Percentiles rank a stretch among this genome's conserved stretches.
Evolutionary conservation across 495 filamentous ascomycete species (phyloP).

Genomic region (Podospora sp.): DNA sequence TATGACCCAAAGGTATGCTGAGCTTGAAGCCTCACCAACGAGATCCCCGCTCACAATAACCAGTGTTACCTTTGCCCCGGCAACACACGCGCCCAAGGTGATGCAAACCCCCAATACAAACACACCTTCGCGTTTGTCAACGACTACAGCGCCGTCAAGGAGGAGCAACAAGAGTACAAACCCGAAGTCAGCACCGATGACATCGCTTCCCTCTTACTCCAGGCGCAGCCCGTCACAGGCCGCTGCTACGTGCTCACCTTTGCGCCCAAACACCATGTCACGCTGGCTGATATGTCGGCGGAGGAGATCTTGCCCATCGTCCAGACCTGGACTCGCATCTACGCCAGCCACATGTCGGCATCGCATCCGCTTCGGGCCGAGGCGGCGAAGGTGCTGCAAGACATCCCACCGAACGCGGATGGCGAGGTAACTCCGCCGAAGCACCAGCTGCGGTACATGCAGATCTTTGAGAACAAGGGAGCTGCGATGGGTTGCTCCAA

Average conservation of each 20-base stretch:
- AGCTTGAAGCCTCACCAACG: background rate
- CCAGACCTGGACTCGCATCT: constrained; percentile 85
- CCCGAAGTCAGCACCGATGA: constrained; percentile 46
- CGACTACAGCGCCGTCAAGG: constrained; percentile 96
- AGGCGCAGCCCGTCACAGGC: constrained; percentile 82
- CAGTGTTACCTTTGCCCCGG: constrained; percentile 95
- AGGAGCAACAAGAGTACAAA: constrained; percentile 69
- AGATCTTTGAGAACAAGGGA: constrained; percentile 99
- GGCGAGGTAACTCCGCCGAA: constrained; percentile 56
- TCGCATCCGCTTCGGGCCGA: constrained; percentile 62
- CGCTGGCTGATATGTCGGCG: constrained; percentile 80
- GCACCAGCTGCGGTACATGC: constrained; percentile 92
- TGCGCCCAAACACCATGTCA: constrained; percentile 84
- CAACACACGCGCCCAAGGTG: constrained; percentile 88
- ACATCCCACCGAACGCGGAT: constrained; percentile 44
- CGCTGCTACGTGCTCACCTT: constrained; percentile 99
- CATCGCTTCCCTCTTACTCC: constrained; percentile 76
- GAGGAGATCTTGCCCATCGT: constrained; percentile 73
- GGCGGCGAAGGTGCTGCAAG: constrained; percentile 36
- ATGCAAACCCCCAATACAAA: constrained; percentile 82
- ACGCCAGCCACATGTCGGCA: constrained; percentile 75
- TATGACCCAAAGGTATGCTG: constrained; percentile 70
- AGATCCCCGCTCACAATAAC: constrained; percentile 13
- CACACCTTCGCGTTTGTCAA: constrained; percentile 95
- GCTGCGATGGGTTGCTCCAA: constrained; percentile 98